These are phyloP conservation scores for Neurospora sp. DNA, from an alignment of 495 filamentous ascomycete genomes.

Conservation along the genomic window DNA sequence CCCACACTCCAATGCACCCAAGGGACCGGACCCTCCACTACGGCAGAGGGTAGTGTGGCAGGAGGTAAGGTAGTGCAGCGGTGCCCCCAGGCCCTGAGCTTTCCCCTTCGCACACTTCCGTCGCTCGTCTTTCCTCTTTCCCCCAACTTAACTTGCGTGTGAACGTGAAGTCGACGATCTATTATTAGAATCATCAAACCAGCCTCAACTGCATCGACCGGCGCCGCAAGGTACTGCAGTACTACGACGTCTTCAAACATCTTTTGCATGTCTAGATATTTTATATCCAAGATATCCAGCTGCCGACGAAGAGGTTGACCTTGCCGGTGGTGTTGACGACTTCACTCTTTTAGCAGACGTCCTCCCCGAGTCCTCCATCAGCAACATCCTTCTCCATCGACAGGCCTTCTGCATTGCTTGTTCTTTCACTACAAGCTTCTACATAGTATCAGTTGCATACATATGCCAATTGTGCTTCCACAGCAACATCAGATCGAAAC, in stretches of 20 bases:
- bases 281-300: not conserved
- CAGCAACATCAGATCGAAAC: not conserved
- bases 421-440: not conserved
- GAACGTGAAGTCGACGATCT: constrained; percentile 10
- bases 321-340: not conserved
- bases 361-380: not conserved
- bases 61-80: not conserved
- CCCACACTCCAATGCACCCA: not conserved
- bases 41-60: not conserved
- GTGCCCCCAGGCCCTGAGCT: constrained; percentile 1
- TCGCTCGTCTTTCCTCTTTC: constrained; percentile 15
- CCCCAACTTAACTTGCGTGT: constrained; percentile 10
- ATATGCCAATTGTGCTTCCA: not conserved
- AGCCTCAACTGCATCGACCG: constrained; percentile 27
- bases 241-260: not conserved
- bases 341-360: not conserved
- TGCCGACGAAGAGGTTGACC: not conserved
- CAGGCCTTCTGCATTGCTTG: too few relatives aligned
- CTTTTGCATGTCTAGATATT: not conserved
- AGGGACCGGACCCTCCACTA: not conserved
- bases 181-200: constrained; percentile 27
- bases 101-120: constrained; percentile 11
- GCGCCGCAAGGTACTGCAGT: constrained; percentile 17
- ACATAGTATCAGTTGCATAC: not conserved
- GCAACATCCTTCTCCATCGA: not conserved